Percentiles rank a stretch among this genome's conserved stretches.
phyloP scores from a whole-genome alignment of 495 filamentous ascomycete genomes.

The Podospora appendiculata region DNA sequence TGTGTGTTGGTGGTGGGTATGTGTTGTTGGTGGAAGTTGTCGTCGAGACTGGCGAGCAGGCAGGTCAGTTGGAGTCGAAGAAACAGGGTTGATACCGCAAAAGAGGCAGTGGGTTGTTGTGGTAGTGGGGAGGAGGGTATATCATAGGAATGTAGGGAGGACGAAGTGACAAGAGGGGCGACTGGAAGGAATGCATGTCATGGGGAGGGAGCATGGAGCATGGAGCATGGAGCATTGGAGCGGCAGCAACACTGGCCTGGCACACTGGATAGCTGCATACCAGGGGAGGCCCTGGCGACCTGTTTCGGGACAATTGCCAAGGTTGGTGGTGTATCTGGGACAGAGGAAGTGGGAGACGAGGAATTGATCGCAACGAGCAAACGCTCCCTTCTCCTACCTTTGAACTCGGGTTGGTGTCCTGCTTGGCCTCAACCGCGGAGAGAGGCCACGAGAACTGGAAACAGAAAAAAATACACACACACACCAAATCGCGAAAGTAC shows the following conservation, averaged over 20 bases:
- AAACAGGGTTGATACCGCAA: not conserved
- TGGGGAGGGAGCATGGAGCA: slow-evolving; percentile 1
- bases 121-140: slow-evolving; percentile 4
- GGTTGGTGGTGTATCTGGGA: not conserved
- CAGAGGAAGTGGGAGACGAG: no score
- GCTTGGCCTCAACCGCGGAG: no score
- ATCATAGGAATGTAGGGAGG: slow-evolving; percentile 23
- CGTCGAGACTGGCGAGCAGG: not conserved
- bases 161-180: slow-evolving; percentile 4
- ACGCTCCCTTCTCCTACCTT: no score
- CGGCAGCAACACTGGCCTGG: slow-evolving; percentile 5
- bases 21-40: not conserved
- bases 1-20: no score
- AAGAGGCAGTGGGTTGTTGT: slow-evolving; percentile 10
- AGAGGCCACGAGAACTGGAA: no score
- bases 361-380: no score
- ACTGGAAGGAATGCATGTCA: slow-evolving; percentile 16
- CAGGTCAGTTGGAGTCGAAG: slow-evolving; percentile 8
- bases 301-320: slow-evolving; percentile 17
- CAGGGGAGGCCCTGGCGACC: slow-evolving; percentile 21
- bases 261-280: slow-evolving; percentile 26
- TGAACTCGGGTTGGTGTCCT: no score
- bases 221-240: not conserved
- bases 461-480: no score
- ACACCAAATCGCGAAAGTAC: no score